These are phyloP conservation scores for Croton laevigatus DNA, from an alignment of 441 rosid species.

Conservation along the genomic window DNA sequence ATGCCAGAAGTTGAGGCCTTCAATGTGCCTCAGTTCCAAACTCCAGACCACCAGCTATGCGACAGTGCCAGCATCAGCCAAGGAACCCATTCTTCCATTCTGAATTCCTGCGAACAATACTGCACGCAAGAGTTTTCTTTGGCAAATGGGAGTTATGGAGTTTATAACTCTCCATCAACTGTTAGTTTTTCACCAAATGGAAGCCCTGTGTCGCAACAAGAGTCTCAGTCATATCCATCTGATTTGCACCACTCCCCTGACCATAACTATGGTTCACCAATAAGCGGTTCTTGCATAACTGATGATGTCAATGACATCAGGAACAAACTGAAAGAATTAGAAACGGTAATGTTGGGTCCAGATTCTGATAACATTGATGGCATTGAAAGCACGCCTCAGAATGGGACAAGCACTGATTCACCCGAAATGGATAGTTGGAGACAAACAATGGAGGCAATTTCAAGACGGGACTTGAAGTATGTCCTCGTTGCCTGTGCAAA, in stretches of 20 bases:
- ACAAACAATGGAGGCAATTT: constrained; percentile 49
- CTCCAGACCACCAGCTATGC: constrained; percentile 28
- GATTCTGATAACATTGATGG: constrained; percentile 52
- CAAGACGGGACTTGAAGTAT: constrained; percentile 53
- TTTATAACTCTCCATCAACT: constrained; percentile 43
- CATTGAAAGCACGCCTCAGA: constrained; percentile 28
- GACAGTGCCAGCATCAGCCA: constrained; percentile 26
- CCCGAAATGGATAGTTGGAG: constrained; percentile 50
- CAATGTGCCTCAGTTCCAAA: constrained; percentile 41
- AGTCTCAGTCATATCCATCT: constrained; percentile 35
- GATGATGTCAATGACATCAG: constrained; percentile 56
- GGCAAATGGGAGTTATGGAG: constrained; percentile 31
- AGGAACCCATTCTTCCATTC: constrained; percentile 31
- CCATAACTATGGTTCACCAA: constrained; percentile 44
- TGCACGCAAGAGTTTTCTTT: constrained; percentile 69
- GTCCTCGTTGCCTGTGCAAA: constrained; percentile 70
- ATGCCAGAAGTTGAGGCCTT: constrained; percentile 39
- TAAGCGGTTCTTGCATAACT: constrained; percentile 67
- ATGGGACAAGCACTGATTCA: constrained; percentile 18
- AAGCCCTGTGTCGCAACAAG: constrained; percentile 52
- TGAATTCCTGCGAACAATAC: constrained; percentile 39
- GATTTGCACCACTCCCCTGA: constrained; percentile 51
- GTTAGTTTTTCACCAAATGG: constrained; percentile 42
- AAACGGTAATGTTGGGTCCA: constrained; percentile 77
- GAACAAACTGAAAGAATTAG: constrained; percentile 75